These are phyloP conservation scores for Cornus kousa DNA, from an alignment of 148 eudicot genomes.

Conservation along the genomic window DNA sequence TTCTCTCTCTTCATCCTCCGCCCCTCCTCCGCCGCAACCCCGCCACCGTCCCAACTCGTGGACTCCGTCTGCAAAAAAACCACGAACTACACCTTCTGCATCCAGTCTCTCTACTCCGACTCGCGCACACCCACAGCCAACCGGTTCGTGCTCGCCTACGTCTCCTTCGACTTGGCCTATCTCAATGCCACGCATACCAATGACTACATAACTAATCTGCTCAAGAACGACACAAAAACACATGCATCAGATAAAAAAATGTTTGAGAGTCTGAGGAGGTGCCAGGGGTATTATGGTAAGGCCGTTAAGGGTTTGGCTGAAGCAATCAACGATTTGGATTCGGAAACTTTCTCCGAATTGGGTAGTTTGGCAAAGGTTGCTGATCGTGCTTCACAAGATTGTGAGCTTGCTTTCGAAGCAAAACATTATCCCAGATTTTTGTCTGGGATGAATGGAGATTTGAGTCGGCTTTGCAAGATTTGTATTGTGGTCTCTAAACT, in stretches of 20 bases:
- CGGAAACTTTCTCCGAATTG: background rate
- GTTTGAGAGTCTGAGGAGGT: background rate
- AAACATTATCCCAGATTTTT: background rate
- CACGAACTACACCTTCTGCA: conserved; percentile 19
- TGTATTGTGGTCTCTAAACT: conserved; percentile 5
- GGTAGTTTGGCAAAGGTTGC: background rate
- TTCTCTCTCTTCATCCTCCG: background rate
- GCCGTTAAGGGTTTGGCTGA: background rate
- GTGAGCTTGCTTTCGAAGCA: background rate
- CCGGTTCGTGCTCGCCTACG: conserved; percentile 17
- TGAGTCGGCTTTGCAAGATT: background rate
- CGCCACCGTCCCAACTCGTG: conserved; percentile 3
- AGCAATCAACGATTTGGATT: conserved; percentile 3
- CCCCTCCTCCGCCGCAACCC: background rate
- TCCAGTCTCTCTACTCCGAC: conserved; percentile 15
- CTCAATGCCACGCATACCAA: conserved; percentile 13
- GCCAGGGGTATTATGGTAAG: background rate
- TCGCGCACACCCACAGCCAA: conserved; percentile 15
- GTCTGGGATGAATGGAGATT: background rate
- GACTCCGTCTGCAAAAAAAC: conserved; percentile 22
- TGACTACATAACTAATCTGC: background rate
- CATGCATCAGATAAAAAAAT: too few relatives aligned
- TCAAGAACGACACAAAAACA: background rate
- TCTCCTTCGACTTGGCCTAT: conserved; percentile 19
- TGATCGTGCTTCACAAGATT: background rate